phyloP scores from a whole-genome alignment of 768 basidiomycete genomes.

The Amanita subjunquillea region DNA sequence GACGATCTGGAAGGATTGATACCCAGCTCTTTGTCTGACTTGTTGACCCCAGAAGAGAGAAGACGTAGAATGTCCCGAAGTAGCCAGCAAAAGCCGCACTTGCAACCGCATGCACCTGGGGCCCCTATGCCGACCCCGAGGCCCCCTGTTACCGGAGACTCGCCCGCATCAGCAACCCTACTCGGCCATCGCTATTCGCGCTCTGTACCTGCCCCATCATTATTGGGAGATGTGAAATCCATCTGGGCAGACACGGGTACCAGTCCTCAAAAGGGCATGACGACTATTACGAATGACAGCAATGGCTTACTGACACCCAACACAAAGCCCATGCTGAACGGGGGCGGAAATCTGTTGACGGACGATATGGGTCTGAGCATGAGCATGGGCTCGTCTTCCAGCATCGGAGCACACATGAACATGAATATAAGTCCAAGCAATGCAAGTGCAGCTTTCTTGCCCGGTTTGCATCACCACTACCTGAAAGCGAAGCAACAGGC shows the following conservation, averaged over 20 bases:
- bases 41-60: slow-evolving; percentile 83
- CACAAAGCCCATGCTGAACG: slow-evolving; percentile 17
- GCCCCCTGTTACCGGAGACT: background rate
- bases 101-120: background rate
- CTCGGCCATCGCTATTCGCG: slow-evolving; percentile 62
- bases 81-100: slow-evolving; percentile 18
- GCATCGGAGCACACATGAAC: slow-evolving; percentile 8
- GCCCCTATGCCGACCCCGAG: slow-evolving; percentile 5
- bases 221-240: slow-evolving; percentile 66
- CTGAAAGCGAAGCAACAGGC: slow-evolving; percentile 31
- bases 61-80: slow-evolving; percentile 73
- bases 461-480: slow-evolving; percentile 59
- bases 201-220: slow-evolving; percentile 69
- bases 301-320: slow-evolving; percentile 45
- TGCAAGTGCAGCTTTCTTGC: slow-evolving; percentile 76
- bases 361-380: slow-evolving; percentile 25
- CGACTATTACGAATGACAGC: slow-evolving; percentile 28
- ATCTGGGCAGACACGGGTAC: slow-evolving; percentile 62
- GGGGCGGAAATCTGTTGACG: slow-evolving; percentile 9
- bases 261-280: slow-evolving; percentile 8
- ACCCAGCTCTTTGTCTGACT: slow-evolving; percentile 79
- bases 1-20: slow-evolving; percentile 85
- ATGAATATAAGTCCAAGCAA: slow-evolving; percentile 58
- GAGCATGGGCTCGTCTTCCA: slow-evolving; percentile 19
- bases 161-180: slow-evolving; percentile 7